Conservation (phyloP, 2,329 filamentous ascomycete genomes). For the Macrophomina pseudophaseolina region DNA sequence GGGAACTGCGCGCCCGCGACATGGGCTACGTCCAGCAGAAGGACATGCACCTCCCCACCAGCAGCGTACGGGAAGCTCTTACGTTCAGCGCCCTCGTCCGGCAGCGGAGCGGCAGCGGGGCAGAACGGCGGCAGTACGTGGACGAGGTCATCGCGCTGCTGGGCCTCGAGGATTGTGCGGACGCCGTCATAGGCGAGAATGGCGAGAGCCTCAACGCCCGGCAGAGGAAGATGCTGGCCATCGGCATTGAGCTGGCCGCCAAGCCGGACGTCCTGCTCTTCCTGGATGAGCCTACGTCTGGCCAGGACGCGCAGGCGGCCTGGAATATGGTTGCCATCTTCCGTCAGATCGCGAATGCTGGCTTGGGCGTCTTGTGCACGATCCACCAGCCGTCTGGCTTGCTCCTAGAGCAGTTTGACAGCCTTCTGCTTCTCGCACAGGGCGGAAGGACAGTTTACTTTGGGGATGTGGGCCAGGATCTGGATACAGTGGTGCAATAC, state of each 20-base stretch:
- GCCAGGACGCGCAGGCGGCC: conserved; percentile 69
- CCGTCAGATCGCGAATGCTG: conserved; percentile 70
- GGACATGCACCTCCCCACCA: conserved; percentile 63
- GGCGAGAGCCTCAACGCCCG: conserved; percentile 62
- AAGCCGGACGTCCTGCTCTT: conserved; percentile 74
- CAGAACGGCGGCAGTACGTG: conserved; percentile 64
- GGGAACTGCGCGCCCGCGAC: neutral
- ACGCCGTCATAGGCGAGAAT: conserved; percentile 62
- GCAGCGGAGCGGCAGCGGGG: conserved; percentile 57
- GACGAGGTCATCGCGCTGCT: conserved; percentile 64
- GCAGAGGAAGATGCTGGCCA: conserved; percentile 67
- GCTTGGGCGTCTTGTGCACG: conserved; percentile 83
- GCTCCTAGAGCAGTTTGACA: conserved; percentile 82
- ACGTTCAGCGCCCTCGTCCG: conserved; percentile 64
- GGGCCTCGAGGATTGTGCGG: conserved; percentile 63
- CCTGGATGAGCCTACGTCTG: conserved; percentile 76
- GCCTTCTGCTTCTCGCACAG: conserved; percentile 73
- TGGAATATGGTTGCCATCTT: conserved; percentile 76
- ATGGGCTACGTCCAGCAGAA: conserved; percentile 54
- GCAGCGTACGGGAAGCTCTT: conserved; percentile 65
- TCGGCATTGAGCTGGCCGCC: conserved; percentile 61
- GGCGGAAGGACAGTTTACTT: conserved; percentile 85
- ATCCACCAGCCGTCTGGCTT: conserved; percentile 87
- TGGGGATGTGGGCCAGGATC: conserved; percentile 76
- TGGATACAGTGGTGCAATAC: conserved; percentile 64